Percentiles rank a stretch among this genome's conserved stretches.
Evolutionary conservation across 2,329 filamentous ascomycete species (phyloP).

Genomic region (Cryphonectria naterciae): DNA sequence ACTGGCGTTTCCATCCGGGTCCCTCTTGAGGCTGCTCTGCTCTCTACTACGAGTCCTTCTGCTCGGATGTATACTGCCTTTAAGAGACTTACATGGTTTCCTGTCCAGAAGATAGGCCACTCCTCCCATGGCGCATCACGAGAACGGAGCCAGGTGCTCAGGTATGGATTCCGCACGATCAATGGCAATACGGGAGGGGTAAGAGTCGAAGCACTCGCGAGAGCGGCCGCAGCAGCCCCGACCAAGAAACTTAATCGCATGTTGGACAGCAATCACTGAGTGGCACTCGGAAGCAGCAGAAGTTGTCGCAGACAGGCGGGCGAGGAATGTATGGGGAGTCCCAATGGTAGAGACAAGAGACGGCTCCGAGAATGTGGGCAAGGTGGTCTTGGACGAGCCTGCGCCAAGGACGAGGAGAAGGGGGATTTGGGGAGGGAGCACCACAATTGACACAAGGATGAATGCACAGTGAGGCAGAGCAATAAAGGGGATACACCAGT

Average conservation of each 20-base stretch:
- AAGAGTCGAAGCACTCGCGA: constrained; percentile 54
- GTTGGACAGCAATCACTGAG: constrained; percentile 13
- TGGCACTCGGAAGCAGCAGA: not conserved
- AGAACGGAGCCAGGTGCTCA: constrained; percentile 66
- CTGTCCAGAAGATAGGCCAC: constrained; percentile 71
- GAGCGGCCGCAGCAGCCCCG: constrained; percentile 40
- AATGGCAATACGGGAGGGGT: constrained; percentile 61
- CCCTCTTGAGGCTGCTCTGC: not conserved
- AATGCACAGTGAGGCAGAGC: not conserved
- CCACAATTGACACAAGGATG: not conserved
- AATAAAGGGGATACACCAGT: not conserved
- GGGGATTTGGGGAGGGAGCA: not conserved
- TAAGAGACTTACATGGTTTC: constrained; percentile 35
- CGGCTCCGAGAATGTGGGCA: not conserved
- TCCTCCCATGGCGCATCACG: constrained; percentile 76
- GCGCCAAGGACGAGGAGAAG: constrained; percentile 21
- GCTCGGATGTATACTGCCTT: not conserved
- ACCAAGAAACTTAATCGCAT: constrained; percentile 40
- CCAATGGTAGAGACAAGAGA: not conserved
- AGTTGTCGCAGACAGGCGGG: not conserved
- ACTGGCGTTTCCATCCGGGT: not conserved
- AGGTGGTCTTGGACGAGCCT: constrained; percentile 22
- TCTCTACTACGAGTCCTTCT: not conserved
- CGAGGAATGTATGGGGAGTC: not conserved
- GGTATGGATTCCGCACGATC: constrained; percentile 62